Base-by-base conservation (phyloP, 1,139 yeast species). In the Debaryomyces udenii region DNA sequence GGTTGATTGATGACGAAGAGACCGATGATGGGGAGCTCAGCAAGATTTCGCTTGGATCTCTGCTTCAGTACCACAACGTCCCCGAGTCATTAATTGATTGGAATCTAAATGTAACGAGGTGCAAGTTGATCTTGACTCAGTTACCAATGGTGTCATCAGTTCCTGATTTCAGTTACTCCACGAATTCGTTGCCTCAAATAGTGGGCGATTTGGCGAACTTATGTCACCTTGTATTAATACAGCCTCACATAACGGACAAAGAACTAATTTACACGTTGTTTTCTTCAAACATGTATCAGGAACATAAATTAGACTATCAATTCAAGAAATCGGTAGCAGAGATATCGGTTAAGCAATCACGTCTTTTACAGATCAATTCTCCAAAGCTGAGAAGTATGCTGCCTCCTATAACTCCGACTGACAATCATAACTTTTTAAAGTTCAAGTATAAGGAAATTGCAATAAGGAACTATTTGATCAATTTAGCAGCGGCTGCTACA, bases 401-500 rank as follows among this genome's bases (percentile, higher is more conserved):
- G 35, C 45, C 55, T 22, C 67, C 70, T 23, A 59, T 68, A 40
- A 57, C 63, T n/a, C 53, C 65, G 7, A 49, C 55, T n/a, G 66
- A 61, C 20, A 58, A 51, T 35, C 71, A 66, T 45, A 43, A 60
- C 7, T 63, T 53, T 35, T 57, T 73, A 38, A 61, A 61, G 38
- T 66, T 70, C 47, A 62, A 68, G 40, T 74, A 62, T 48, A 74
- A 71, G 53, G 74, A 71, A 42, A 68, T 75, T 22, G 80, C 81
- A 6, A 55, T 77, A 15, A 52, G 80, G 40, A 76, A 77, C 55
- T 77, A 74, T 47, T 58, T 77, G 42, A 63, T 77, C 14, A 77
- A 77, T 52, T 59, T 77, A 42, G 76, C 80, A 5, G 81, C 80
- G 3, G 82, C 81, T 2, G 77, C 81, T 3, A 76, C 80, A 26